Conservation (phyloP, 2,329 filamentous ascomycete genomes). For the Colletotrichum euphorbiae region DNA sequence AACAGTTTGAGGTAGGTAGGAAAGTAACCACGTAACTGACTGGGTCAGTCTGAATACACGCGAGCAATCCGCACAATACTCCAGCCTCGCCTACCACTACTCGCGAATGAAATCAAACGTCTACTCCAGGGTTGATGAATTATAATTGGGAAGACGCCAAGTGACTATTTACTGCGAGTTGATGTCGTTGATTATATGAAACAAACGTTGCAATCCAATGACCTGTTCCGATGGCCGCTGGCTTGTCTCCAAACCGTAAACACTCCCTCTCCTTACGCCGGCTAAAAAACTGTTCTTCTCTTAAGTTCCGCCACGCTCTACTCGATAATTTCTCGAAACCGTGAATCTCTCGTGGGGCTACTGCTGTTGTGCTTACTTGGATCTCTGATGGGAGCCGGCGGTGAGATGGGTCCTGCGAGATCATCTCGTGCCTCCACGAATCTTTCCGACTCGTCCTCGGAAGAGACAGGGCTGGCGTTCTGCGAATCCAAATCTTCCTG, state of each 20-base stretch:
- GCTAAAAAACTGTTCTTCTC: not conserved
- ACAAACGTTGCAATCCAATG: not conserved
- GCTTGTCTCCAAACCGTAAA: not conserved
- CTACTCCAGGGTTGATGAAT: too few species aligned
- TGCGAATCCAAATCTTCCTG: constrained; percentile 45
- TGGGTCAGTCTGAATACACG: too few species aligned
- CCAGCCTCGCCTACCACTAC: too few species aligned
- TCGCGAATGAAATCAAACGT: too few species aligned
- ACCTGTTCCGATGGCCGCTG: too few species aligned
- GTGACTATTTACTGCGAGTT: too few species aligned
- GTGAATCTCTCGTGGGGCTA: constrained; percentile 68
- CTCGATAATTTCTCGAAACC: constrained; percentile 69
- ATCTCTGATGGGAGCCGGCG: constrained; percentile 53
- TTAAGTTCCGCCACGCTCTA: not conserved
- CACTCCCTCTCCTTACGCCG: not conserved
- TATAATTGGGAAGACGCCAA: too few species aligned
- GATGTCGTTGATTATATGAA: not conserved
- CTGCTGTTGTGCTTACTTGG: constrained; percentile 52
- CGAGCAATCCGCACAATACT: too few species aligned
- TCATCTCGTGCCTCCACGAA: constrained; percentile 61
- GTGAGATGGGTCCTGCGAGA: constrained; percentile 47
- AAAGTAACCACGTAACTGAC: too few species aligned
- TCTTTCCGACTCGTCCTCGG: constrained; percentile 28
- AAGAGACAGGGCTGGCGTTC: constrained; percentile 54
- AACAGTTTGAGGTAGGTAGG: too few species aligned